These are phyloP conservation scores for Crepidotus variabilis DNA, from an alignment of 768 basidiomycete genomes.

Conservation along the genomic window DNA sequence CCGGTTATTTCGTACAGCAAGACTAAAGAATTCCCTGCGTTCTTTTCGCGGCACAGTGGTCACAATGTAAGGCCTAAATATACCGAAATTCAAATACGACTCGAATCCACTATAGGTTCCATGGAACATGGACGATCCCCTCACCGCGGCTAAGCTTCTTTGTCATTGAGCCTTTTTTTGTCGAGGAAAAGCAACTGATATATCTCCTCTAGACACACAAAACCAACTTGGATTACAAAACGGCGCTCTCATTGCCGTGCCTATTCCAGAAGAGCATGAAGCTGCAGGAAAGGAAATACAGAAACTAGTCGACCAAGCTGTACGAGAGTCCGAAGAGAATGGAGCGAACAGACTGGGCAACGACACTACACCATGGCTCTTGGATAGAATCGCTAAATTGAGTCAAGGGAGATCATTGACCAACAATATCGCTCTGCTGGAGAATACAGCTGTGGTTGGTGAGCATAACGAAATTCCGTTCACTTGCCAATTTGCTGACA, in stretches of 20 bases:
- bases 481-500: conserved; percentile 1
- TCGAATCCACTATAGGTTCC: conserved; percentile 53
- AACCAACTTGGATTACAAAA: conserved; percentile 68
- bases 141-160: conserved; percentile 69
- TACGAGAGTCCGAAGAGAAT: conserved; percentile 76
- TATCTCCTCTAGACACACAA: conserved; percentile 52
- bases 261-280: conserved; percentile 80
- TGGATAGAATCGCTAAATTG: conserved; percentile 78
- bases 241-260: conserved; percentile 81
- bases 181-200: background rate
- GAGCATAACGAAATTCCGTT: conserved; percentile 3
- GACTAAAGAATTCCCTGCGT: conserved; percentile 88
- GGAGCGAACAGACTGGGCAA: conserved; percentile 82
- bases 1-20: conserved; percentile 79
- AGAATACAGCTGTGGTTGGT: conserved; percentile 87
- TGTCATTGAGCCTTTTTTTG: conserved; percentile 38
- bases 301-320: conserved; percentile 75
- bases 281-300: conserved; percentile 67
- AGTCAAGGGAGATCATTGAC: conserved; percentile 71
- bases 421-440: conserved; percentile 81
- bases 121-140: conserved; percentile 66
- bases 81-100: background rate
- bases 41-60: conserved; percentile 84
- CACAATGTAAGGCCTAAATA: conserved; percentile 50
- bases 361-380: conserved; percentile 92